A percentile compares a stretch with the other conserved stretches of the same genome.
These are phyloP conservation scores for Scytalidium sp. DNA, from an alignment of 2,329 filamentous ascomycete genomes.

Conservation along the genomic window DNA sequence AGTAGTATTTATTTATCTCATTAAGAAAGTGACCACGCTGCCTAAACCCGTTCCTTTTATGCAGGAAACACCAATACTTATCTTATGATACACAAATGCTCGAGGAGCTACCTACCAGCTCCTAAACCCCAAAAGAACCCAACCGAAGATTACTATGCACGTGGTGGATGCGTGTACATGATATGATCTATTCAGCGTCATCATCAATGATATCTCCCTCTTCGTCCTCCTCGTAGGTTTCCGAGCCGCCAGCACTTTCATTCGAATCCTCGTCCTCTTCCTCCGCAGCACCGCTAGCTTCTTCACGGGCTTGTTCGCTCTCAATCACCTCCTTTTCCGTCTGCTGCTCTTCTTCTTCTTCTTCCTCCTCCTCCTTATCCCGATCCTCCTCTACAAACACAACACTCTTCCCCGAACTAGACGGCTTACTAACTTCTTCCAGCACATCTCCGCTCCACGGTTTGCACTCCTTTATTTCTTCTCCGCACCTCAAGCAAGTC, in stretches of 20 bases:
- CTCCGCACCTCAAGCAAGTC: conserved; percentile 86
- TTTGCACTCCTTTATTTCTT: conserved; percentile 77
- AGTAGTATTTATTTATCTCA: too few species aligned
- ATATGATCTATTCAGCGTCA: neutral
- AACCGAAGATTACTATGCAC: too few species aligned
- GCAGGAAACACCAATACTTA: too few species aligned
- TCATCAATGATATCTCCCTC: conserved; percentile 1
- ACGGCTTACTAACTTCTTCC: conserved; percentile 42
- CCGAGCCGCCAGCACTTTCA: conserved; percentile 20
- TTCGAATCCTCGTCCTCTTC: conserved; percentile 5
- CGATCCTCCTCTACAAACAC: conserved; percentile 51
- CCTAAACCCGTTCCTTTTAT: too few species aligned
- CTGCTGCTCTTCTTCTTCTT: too few species aligned
- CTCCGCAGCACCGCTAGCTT: conserved; percentile 7
- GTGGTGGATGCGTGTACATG: too few species aligned
- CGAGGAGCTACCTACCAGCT: too few species aligned
- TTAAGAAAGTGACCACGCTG: too few species aligned
- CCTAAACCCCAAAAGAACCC: too few species aligned
- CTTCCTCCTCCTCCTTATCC: neutral
- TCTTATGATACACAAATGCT: too few species aligned
- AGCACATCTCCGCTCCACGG: conserved; percentile 92
- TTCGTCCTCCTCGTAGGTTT: conserved; percentile 30
- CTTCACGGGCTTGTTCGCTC: conserved; percentile 17
- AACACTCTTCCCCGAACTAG: conserved; percentile 50
- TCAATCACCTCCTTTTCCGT: conserved; percentile 14